phyloP scores from a whole-genome alignment of 495 filamentous ascomycete species.

The Collariella sp. region DNA sequence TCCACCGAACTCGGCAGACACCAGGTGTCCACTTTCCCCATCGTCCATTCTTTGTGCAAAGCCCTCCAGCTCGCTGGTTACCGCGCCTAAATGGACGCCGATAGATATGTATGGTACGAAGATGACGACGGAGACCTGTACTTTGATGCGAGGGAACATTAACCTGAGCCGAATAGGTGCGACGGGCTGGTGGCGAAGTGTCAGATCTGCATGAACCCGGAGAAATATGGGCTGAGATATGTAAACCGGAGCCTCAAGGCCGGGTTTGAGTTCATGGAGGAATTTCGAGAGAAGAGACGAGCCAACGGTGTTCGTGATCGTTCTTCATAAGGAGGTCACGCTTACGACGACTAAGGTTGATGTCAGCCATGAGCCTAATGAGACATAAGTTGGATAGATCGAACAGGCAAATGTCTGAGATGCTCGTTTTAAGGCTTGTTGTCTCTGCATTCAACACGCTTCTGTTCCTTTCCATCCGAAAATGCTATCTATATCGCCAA shows the following conservation, averaged over 20 bases:
- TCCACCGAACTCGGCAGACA: not conserved
- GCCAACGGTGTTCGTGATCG: not conserved
- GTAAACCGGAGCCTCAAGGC: not conserved
- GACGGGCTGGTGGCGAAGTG: not conserved
- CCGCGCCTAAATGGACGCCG: constrained; percentile 11
- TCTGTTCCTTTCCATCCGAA: too few species aligned
- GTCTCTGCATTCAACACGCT: too few species aligned
- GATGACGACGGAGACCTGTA: constrained; percentile 7
- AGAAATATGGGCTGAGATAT: constrained; percentile 4
- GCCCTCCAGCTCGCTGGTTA: constrained; percentile 9
- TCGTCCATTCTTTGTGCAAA: constrained; percentile 5
- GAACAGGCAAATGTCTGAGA: too few species aligned
- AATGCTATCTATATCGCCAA: too few species aligned
- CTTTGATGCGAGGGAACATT: constrained; percentile 8
- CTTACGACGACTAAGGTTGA: too few species aligned
- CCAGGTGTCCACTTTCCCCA: constrained; percentile 5
- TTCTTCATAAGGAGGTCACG: too few species aligned
- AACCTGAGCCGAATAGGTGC: not conserved
- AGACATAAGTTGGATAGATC: too few species aligned
- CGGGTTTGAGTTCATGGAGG: not conserved
- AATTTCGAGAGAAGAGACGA: constrained; percentile 3
- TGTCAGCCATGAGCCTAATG: too few species aligned
- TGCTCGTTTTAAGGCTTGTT: too few species aligned
- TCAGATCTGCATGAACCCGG: constrained; percentile 2
- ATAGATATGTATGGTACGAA: constrained; percentile 13